These are phyloP conservation scores for Fraxinus nigra DNA, from an alignment of 305 asterid genomes.

Conservation along the genomic window DNA sequence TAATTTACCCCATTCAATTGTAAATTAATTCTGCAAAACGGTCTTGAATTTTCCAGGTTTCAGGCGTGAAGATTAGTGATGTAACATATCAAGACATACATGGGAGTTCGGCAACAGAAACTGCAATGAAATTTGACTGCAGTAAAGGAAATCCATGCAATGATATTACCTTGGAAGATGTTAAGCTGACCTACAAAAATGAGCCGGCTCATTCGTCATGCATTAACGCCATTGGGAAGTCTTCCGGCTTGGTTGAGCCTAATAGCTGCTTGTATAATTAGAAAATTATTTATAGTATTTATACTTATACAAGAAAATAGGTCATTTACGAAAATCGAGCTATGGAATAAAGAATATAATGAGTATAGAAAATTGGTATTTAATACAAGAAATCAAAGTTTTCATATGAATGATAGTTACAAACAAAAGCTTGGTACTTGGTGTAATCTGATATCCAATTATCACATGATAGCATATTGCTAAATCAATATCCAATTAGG, in stretches of 20 bases:
- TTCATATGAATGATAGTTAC: too few species aligned
- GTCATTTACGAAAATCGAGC: too few species aligned
- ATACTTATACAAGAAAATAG: too few species aligned
- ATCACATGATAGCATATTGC: too few species aligned
- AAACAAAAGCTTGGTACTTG: too few species aligned
- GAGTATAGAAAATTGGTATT: too few species aligned
- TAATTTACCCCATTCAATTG: too few species aligned
- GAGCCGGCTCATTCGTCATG: constrained; percentile 37
- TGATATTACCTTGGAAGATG: constrained; percentile 31
- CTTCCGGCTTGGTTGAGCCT: constrained; percentile 34
- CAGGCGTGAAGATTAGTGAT: constrained; percentile 44
- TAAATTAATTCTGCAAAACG: not conserved
- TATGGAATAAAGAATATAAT: too few species aligned
- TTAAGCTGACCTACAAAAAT: constrained; percentile 34
- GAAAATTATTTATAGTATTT: not conserved
- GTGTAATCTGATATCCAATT: too few species aligned
- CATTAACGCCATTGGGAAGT: constrained; percentile 36
- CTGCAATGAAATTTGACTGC: constrained; percentile 41
- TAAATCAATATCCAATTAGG: too few species aligned
- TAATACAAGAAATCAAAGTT: too few species aligned
- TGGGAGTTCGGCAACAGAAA: constrained; percentile 29
- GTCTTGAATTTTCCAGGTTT: too few species aligned
- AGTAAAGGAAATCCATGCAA: constrained; percentile 23
- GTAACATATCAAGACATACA: not conserved
- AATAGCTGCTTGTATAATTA: constrained; percentile 31